Evolutionary conservation across 257 asterid species (phyloP).

Genomic region (Ilex asprella): DNA sequence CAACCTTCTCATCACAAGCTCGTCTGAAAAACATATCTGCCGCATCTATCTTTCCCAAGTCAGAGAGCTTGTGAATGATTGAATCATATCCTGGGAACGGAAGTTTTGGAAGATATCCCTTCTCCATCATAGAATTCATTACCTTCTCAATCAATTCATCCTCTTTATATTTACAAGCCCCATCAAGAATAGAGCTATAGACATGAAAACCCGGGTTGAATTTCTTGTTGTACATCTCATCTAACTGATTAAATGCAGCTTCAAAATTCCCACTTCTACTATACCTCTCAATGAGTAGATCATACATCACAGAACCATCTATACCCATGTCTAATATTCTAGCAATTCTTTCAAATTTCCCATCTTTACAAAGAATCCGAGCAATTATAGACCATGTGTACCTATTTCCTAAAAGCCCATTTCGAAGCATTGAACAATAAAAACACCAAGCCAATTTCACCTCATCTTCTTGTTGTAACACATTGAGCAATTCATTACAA

Average conservation of each 20-base stretch:
- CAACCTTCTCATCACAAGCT: slow-evolving; percentile 32
- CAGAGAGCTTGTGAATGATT: slow-evolving; percentile 44
- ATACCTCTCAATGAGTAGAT: slow-evolving; percentile 48
- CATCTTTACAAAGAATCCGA: slow-evolving; percentile 39
- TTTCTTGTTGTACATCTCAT: slow-evolving; percentile 26
- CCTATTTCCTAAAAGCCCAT: slow-evolving; percentile 38
- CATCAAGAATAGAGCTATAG: slow-evolving; percentile 60
- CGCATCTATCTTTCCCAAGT: slow-evolving; percentile 45
- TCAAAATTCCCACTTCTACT: slow-evolving; percentile 58
- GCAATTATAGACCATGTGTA: slow-evolving; percentile 52
- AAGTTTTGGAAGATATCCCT: slow-evolving; percentile 27
- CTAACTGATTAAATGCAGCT: slow-evolving; percentile 43
- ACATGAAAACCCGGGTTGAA: slow-evolving; percentile 43
- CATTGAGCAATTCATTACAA: slow-evolving; percentile 43
- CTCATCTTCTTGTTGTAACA: slow-evolving; percentile 47
- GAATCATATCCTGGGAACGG: slow-evolving; percentile 26
- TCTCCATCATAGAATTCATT: slow-evolving; percentile 33
- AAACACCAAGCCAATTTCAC: slow-evolving; percentile 52
- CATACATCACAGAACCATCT: slow-evolving; percentile 28
- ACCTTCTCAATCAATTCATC: slow-evolving; percentile 34
- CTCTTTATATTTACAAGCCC: slow-evolving; percentile 53
- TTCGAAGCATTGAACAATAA: slow-evolving; percentile 49
- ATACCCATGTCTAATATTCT: slow-evolving; percentile 45
- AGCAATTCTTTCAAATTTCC: slow-evolving; percentile 44
- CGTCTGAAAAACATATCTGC: slow-evolving; percentile 41